Evolutionary conservation across 1,284 basidiomycete species (phyloP).

Genomic region (Xerocomus minutiporus): DNA sequence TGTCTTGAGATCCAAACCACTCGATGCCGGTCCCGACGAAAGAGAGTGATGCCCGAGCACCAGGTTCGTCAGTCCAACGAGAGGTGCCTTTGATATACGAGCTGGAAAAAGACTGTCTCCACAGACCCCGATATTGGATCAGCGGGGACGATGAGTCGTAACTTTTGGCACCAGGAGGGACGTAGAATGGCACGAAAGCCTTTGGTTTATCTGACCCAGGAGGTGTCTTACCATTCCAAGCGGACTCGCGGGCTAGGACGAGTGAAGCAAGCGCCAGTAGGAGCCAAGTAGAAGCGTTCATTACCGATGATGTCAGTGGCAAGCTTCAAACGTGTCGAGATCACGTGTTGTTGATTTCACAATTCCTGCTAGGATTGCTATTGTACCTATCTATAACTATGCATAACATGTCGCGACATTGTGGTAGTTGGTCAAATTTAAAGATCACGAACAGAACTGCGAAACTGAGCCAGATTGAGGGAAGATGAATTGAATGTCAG

Average conservation of each 20-base stretch:
- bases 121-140: conserved; percentile 55
- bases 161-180: conserved; percentile 64
- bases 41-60: conserved; percentile 52
- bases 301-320: conserved; percentile 1
- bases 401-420: conserved; percentile 29
- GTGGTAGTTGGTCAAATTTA: conserved; percentile 16
- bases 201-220: conserved; percentile 45
- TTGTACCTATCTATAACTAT: conserved; percentile 33
- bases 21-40: conserved; percentile 72
- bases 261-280: conserved; percentile 9
- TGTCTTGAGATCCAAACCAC: conserved; percentile 64
- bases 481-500: conserved; percentile 31
- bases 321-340: conserved; percentile 1
- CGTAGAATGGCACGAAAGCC: conserved; percentile 62
- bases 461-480: conserved; percentile 25
- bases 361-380: conserved; percentile 30
- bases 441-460: conserved; percentile 21
- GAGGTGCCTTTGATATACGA: conserved; percentile 50
- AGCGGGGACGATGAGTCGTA: conserved; percentile 65
- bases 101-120: conserved; percentile 51
- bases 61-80: conserved; percentile 44
- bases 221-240: conserved; percentile 64
- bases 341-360: conserved; percentile 27
- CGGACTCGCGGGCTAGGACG: conserved; percentile 34
- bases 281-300: conserved; percentile 13